These are phyloP conservation scores for Fusarium concolor DNA, from an alignment of 2,329 filamentous ascomycete genomes.

Conservation along the genomic window DNA sequence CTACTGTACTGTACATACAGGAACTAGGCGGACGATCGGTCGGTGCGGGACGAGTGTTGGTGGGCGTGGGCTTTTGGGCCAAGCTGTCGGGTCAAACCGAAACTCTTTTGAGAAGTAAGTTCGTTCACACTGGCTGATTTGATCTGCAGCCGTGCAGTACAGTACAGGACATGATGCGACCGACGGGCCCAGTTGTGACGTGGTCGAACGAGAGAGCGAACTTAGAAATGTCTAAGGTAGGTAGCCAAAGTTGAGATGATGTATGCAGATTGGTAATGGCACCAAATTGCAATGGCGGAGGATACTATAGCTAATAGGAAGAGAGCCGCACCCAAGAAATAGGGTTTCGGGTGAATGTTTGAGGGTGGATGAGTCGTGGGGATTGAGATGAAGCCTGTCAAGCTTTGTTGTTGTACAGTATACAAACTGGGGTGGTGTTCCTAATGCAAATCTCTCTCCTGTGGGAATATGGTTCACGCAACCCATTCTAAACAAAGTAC, in stretches of 20 bases:
- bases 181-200: constrained; percentile 36
- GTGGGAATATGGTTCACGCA: too few species aligned
- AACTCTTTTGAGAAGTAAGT: constrained; percentile 31
- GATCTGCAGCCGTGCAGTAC: constrained; percentile 23
- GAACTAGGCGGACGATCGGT: neutral
- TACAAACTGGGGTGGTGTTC: too few species aligned
- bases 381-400: neutral
- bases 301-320: neutral
- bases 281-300: neutral
- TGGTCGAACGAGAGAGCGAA: constrained; percentile 38
- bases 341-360: neutral
- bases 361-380: neutral
- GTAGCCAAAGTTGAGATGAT: constrained; percentile 20
- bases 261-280: constrained; percentile 20
- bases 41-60: constrained; percentile 15
- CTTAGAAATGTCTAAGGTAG: neutral
- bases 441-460: too few species aligned
- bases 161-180: constrained; percentile 21
- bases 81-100: constrained; percentile 38
- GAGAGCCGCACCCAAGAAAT: constrained; percentile 8
- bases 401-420: too few species aligned
- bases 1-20: neutral
- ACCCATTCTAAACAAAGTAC: neutral
- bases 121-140: constrained; percentile 18
- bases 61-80: constrained; percentile 24